Conservation (phyloP, 2,329 filamentous ascomycete genomes). For the Fusarium pininemorale region DNA sequence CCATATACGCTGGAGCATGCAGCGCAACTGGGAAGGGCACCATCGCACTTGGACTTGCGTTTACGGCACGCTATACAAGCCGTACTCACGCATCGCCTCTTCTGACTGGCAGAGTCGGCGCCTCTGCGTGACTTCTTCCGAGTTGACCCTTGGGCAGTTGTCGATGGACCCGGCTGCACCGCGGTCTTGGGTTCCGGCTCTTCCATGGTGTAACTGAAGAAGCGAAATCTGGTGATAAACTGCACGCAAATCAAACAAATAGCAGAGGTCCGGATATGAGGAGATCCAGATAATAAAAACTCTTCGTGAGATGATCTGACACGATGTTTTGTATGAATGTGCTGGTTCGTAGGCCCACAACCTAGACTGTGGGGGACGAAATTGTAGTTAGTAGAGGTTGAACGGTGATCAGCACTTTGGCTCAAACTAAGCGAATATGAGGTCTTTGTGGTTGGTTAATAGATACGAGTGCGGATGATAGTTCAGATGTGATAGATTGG, state of each 20-base stretch:
- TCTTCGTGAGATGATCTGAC: constrained; percentile 15
- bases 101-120: constrained; percentile 61
- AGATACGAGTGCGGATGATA: not conserved
- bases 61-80: constrained; percentile 83
- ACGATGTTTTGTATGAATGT: constrained; percentile 7
- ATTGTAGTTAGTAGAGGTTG: constrained; percentile 18
- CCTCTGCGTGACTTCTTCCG: constrained; percentile 62
- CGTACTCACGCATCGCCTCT: constrained; percentile 84
- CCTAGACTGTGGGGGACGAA: constrained; percentile 18
- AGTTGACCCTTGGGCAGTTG: constrained; percentile 14
- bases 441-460: constrained; percentile 14
- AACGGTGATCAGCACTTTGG: constrained; percentile 19
- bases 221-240: not conserved
- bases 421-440: constrained; percentile 22
- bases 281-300: not conserved
- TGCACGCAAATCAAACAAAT: not conserved
- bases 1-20: constrained; percentile 96
- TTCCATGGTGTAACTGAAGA: constrained; percentile 29
- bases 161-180: constrained; percentile 21
- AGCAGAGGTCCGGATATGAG: not conserved
- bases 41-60: constrained; percentile 90
- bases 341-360: constrained; percentile 20
- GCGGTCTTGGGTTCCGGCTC: constrained; percentile 18
- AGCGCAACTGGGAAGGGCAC: constrained; percentile 88
- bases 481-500: not conserved